Percentiles rank a stretch among this genome's conserved stretches.
phyloP scores from a whole-genome alignment of 2,329 filamentous ascomycete genomes.

The Cladosporium halotolerans region DNA sequence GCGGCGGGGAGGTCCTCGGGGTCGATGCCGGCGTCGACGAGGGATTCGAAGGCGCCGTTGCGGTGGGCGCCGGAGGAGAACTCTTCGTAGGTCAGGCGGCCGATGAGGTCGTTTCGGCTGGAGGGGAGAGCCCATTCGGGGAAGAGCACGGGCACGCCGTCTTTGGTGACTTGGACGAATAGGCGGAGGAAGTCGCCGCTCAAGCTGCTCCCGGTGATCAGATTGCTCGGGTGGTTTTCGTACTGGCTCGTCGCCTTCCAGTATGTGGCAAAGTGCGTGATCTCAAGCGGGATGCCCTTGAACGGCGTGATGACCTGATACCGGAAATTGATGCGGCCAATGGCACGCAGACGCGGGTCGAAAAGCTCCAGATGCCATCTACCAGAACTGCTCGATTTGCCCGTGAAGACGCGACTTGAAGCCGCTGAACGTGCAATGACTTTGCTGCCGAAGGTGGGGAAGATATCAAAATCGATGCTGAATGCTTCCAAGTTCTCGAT shows the following conservation, averaged over 20 bases:
- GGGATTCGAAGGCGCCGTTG: slow-evolving; percentile 23
- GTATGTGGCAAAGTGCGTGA: slow-evolving; percentile 97
- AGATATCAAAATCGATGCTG: slow-evolving; percentile 94
- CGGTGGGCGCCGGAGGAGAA: slow-evolving; percentile 48
- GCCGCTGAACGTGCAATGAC: slow-evolving; percentile 95
- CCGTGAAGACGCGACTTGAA: slow-evolving; percentile 77
- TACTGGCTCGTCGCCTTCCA: slow-evolving; percentile 97
- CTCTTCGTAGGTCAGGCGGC: slow-evolving; percentile 67
- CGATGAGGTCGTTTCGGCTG: slow-evolving; percentile 64
- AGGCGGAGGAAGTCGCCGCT: slow-evolving; percentile 92
- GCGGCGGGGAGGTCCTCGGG: slow-evolving; percentile 52
- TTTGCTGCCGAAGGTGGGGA: slow-evolving; percentile 93
- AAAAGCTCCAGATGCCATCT: slow-evolving; percentile 84
- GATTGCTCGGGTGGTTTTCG: slow-evolving; percentile 74
- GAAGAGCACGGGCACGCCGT: slow-evolving; percentile 81
- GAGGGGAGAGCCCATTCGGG: slow-evolving; percentile 64
- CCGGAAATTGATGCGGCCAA: slow-evolving; percentile 89
- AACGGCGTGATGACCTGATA: slow-evolving; percentile 97
- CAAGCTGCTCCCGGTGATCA: slow-evolving; percentile 90
- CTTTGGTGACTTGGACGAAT: slow-evolving; percentile 85
- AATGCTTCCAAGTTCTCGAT: slow-evolving; percentile 91
- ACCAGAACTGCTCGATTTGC: slow-evolving; percentile 66
- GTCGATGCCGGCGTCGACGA: slow-evolving; percentile 24
- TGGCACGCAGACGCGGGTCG: slow-evolving; percentile 81
- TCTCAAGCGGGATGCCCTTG: slow-evolving; percentile 83